Evolutionary conservation across 2,329 filamentous ascomycete genomes (phyloP).

Genomic region (Colletotrichum higginsianum): DNA sequence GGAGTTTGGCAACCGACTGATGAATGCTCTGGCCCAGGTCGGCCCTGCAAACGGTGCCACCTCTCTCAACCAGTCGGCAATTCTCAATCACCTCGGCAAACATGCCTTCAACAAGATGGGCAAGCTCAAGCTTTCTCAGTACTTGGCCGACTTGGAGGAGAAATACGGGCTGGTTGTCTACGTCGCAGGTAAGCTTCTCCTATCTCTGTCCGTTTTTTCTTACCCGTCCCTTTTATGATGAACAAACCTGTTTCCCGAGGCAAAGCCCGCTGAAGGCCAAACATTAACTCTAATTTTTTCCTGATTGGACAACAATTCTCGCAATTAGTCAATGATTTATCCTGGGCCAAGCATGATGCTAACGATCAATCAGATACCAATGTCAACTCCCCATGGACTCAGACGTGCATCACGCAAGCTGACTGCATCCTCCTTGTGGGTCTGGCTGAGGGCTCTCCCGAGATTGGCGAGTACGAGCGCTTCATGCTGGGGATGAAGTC

Average conservation of each 20-base stretch:
- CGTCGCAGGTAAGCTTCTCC: conserved; percentile 76
- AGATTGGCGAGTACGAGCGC: conserved; percentile 95
- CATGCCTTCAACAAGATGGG: conserved; percentile 99
- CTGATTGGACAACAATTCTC: conserved; percentile 58
- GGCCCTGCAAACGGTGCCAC: conserved; percentile 92
- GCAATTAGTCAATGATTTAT: conserved; percentile 27
- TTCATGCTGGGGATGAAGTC: conserved; percentile 98
- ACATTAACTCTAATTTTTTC: conserved; percentile 79
- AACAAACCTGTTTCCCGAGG: conserved; percentile 65
- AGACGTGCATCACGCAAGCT: conserved; percentile 96
- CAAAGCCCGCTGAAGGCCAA: conserved; percentile 67
- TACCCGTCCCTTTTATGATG: conserved; percentile 60
- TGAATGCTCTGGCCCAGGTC: conserved; percentile 90
- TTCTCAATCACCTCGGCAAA: conserved; percentile 93
- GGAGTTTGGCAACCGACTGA: conserved; percentile 91
- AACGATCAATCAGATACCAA: conserved; percentile 80
- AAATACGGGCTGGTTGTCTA: conserved; percentile 97
- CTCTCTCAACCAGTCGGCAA: conserved; percentile 92
- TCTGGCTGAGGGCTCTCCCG: conserved; percentile 88
- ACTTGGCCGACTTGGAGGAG: conserved; percentile 95
- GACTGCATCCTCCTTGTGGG: conserved; percentile 96
- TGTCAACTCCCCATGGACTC: conserved; percentile 97
- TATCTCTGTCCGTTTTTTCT: conserved; percentile 1
- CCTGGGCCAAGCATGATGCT: conserved; percentile 44
- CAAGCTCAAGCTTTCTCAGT: conserved; percentile 94